Conservation (phyloP, 257 asterid genomes). For the Solanum clarkiae region DNA sequence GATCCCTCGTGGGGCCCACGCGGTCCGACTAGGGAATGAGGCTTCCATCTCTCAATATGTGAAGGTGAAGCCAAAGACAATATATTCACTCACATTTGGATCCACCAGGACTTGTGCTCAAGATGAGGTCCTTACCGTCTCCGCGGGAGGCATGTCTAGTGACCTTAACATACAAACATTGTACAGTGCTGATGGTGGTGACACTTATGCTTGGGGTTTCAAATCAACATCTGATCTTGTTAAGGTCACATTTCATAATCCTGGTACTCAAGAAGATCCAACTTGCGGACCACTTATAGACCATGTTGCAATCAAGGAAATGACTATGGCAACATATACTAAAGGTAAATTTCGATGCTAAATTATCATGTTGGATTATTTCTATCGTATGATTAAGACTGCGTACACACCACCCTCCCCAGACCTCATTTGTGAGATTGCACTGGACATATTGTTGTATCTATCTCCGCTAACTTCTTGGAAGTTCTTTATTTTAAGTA, state of each 20-base stretch:
- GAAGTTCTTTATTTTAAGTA: not conserved
- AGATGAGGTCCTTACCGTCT: constrained; percentile 48
- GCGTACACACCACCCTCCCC: not conserved
- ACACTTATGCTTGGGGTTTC: constrained; percentile 70
- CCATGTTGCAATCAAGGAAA: constrained; percentile 66
- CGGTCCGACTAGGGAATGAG: constrained; percentile 59
- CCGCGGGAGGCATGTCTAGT: constrained; percentile 42
- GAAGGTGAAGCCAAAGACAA: constrained; percentile 19
- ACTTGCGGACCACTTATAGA: constrained; percentile 73
- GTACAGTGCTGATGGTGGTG: constrained; percentile 66
- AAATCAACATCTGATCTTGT: constrained; percentile 35
- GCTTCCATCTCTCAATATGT: constrained; percentile 49
- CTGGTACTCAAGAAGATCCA: constrained; percentile 69
- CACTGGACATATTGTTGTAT: not conserved
- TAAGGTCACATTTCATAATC: constrained; percentile 57
- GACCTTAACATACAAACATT: constrained; percentile 66
- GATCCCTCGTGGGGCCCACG: constrained; percentile 63
- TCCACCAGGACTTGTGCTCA: constrained; percentile 78
- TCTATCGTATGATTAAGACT: not conserved
- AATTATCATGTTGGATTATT: not conserved
- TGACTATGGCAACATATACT: constrained; percentile 16
- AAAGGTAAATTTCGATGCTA: constrained; percentile 18
- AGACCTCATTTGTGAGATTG: not conserved
- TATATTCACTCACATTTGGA: constrained; percentile 47
- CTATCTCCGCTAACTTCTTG: not conserved